Percentiles rank a stretch among this genome's conserved stretches.
These are phyloP conservation scores for Breviolum minutum DNA, from an alignment of 73 alveolate genomes.

Conservation along the genomic window DNA sequence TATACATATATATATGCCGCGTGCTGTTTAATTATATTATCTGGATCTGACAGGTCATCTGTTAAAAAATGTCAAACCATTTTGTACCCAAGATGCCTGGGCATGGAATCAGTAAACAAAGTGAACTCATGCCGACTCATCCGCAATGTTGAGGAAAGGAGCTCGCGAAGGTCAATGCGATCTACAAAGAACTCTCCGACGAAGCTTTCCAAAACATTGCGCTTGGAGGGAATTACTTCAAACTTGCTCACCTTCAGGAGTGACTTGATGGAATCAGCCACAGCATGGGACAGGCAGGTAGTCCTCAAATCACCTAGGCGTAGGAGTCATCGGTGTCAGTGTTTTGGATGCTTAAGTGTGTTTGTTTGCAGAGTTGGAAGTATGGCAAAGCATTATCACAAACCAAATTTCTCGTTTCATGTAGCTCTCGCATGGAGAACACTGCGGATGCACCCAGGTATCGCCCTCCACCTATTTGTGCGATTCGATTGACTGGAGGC, in stretches of 20 bases:
- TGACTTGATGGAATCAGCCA: not conserved
- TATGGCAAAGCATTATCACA: too few species aligned
- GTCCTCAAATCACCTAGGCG: not conserved
- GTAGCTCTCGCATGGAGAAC: not conserved
- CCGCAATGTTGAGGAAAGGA: constrained; percentile 24
- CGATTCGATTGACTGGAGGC: not conserved
- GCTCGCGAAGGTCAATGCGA: constrained; percentile 68
- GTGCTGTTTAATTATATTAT: not conserved
- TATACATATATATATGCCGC: too few species aligned
- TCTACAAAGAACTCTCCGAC: constrained; percentile 61
- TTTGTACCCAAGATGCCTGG: too few species aligned
- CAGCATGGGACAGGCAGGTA: not conserved
- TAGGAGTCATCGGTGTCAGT: not conserved
- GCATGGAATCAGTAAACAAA: too few species aligned
- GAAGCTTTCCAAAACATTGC: constrained; percentile 76
- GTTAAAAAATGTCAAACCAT: not conserved
- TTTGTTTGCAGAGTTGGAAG: not conserved
- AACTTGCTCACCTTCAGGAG: constrained; percentile 28
- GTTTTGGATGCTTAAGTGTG: not conserved
- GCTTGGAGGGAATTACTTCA: constrained; percentile 85
- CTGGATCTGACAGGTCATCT: too few species aligned
- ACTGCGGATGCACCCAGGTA: constrained; percentile 5
- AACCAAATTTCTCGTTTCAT: not conserved
- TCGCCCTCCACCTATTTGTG: constrained; percentile 53
- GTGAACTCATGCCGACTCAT: not conserved